Percentiles rank a stretch among this genome's conserved stretches.
phyloP scores from a whole-genome alignment of 2,329 filamentous ascomycete species.

The Helminthosporium solani region DNA sequence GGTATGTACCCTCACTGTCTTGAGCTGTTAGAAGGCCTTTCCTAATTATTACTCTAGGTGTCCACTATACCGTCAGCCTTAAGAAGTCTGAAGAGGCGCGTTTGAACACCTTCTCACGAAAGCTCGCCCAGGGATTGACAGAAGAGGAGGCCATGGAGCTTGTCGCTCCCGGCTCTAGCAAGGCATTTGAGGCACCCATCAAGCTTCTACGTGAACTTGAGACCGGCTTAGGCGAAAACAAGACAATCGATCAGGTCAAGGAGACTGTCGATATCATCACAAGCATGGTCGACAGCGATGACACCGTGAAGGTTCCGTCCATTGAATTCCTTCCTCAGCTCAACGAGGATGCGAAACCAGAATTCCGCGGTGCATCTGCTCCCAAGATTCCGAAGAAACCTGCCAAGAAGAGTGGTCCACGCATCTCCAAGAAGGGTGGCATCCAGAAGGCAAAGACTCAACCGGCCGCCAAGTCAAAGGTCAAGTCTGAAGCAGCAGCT shows the following conservation, averaged over 20 bases:
- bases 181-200: slow-evolving; percentile 37
- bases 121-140: slow-evolving; percentile 12
- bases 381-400: neutral
- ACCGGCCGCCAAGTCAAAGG: neutral
- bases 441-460: neutral
- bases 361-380: slow-evolving; percentile 3
- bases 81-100: slow-evolving; percentile 41
- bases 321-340: slow-evolving; percentile 37
- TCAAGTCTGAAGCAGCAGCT: neutral
- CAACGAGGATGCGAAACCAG: slow-evolving; percentile 11
- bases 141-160: slow-evolving; percentile 13
- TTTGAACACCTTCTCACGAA: slow-evolving; percentile 30
- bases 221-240: slow-evolving; percentile 21
- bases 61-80: slow-evolving; percentile 32
- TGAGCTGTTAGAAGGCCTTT: neutral
- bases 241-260: slow-evolving; percentile 21
- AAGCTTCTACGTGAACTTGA: slow-evolving; percentile 34
- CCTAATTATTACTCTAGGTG: slow-evolving; percentile 1
- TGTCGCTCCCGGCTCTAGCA: slow-evolving; percentile 16
- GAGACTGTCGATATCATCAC: slow-evolving; percentile 25
- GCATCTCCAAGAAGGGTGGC: neutral
- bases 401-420: neutral
- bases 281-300: slow-evolving; percentile 29
- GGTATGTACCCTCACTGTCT: slow-evolving; percentile 8
- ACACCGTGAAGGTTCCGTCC: slow-evolving; percentile 28